phyloP scores from a whole-genome alignment of 176 grass and related monocot genomes.

The barley (Hordeum vulgare) region DNA sequence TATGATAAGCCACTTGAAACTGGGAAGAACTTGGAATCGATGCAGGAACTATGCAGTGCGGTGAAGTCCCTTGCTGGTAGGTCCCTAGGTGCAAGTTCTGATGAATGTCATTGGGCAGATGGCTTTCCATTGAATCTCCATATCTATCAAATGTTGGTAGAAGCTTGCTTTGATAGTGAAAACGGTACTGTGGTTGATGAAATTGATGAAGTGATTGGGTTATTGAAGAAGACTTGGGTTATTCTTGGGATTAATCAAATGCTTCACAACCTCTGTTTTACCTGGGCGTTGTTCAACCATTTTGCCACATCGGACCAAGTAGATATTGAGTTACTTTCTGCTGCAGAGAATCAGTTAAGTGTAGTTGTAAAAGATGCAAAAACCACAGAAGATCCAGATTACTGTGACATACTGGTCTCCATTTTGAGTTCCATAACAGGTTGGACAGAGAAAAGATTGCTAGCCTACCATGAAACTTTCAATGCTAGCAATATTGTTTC shows the following conservation, averaged over 20 bases:
- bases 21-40: slow-evolving; percentile 65
- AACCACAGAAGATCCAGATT: slow-evolving; percentile 63
- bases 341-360: slow-evolving; percentile 43
- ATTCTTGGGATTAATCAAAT: slow-evolving; percentile 78
- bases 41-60: slow-evolving; percentile 49
- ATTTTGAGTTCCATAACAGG: slow-evolving; percentile 63
- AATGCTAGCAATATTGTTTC: slow-evolving; percentile 54
- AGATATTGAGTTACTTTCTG: slow-evolving; percentile 62
- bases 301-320: slow-evolving; percentile 53
- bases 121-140: slow-evolving; percentile 84
- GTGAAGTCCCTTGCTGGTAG: slow-evolving; percentile 52
- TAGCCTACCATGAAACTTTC: slow-evolving; percentile 85
- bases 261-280: slow-evolving; percentile 79
- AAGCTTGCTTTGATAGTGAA: slow-evolving; percentile 71
- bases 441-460: slow-evolving; percentile 73
- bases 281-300: slow-evolving; percentile 65
- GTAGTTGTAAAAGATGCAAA: slow-evolving; percentile 81
- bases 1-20: slow-evolving; percentile 49
- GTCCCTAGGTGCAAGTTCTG: slow-evolving; percentile 47
- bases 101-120: slow-evolving; percentile 85
- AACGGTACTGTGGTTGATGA: slow-evolving; percentile 59
- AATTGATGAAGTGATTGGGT: slow-evolving; percentile 65
- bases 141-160: slow-evolving; percentile 71
- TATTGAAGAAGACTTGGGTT: slow-evolving; percentile 72
- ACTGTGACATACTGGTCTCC: slow-evolving; percentile 76